Evolutionary conservation across 192 early-diverging fungal genomes (phyloP), one percentile per base, ranked within the genome.

Genomic region (Coemansia sp.): DNA sequence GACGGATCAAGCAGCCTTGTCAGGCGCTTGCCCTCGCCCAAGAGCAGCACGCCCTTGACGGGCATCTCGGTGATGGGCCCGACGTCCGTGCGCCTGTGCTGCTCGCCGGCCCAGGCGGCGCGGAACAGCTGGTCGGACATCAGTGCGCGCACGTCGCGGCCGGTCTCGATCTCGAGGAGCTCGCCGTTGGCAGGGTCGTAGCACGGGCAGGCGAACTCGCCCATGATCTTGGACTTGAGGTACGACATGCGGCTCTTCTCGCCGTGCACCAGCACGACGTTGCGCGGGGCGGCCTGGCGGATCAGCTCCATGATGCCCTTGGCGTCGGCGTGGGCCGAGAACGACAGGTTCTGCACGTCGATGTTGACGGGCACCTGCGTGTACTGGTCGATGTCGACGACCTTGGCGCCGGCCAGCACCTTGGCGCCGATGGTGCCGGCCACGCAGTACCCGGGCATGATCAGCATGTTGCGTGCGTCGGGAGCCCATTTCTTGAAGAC

Each of bases 251-350:
- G 87, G 23, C 74, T 73, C 69, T 89, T 91, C 67, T 99, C 95
- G 5, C 96, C 96, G 54, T 99, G 96, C 0, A 99, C 95, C 9
- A 99, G 69, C 18, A 99, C 88, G 1, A 93, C 91, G 72, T 95
- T 89, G n/a, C 83, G 73, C 9, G 93, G 89, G 49, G 89, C 84
- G 41, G 91, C 93, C 77, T 95, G 91, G 6, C 85, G 84, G 54
- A 96, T 93, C 25, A 99, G 81, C 76, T 93, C 88, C 88, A 99
- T 85, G 56, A 99, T 99, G 6, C 96, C 96, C 69, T 98, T 96
- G 9, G 93, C 90, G 62, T 99, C 96, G 1, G 96, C 95, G 41
- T 99, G 96, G 0, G 95, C 96, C 57, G 91, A 93, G 65, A 99
- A 99, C 0, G 93, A 95, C 22, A 99, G 73, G 67, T 98, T 95